These are phyloP conservation scores for Escallonia rubra DNA, from an alignment of 129 eudicot species.

Conservation along the genomic window DNA sequence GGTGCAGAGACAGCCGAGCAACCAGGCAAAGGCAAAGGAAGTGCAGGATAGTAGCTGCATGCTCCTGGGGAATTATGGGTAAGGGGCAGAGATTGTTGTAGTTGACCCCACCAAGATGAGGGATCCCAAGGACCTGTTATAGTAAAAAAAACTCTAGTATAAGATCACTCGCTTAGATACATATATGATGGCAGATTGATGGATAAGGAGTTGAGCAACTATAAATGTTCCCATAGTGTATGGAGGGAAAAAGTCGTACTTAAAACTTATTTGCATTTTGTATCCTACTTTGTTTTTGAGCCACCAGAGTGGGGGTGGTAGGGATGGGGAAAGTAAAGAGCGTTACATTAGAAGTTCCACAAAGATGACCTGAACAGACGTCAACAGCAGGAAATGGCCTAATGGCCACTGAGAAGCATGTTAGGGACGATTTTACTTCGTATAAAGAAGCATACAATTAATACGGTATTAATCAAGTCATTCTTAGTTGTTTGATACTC, in stretches of 20 bases:
- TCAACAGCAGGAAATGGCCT: neutral
- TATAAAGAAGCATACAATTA: no score
- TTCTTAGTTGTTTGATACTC: no score
- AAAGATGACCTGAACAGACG: neutral
- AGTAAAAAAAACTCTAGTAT: neutral
- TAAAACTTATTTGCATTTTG: neutral
- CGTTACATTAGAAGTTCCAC: neutral
- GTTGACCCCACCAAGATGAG: constrained; percentile 18
- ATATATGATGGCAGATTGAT: neutral
- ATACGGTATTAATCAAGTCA: no score
- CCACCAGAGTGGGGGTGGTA: no score
- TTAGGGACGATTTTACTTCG: no score
- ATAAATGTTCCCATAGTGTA: neutral
- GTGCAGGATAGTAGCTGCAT: constrained; percentile 4
- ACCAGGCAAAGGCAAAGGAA: constrained; percentile 1
- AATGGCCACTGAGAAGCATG: neutral
- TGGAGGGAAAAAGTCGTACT: neutral
- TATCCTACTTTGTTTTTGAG: no score
- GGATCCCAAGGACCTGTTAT: constrained; percentile 12
- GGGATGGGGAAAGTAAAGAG: neutral
- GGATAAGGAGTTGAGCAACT: neutral
- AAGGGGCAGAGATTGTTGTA: constrained; percentile 1
- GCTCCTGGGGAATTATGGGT: neutral
- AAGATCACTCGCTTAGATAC: neutral
- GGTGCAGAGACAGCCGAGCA: neutral